phyloP scores from a whole-genome alignment of 106 monocot species.

The Dendrobium catenatum region DNA sequence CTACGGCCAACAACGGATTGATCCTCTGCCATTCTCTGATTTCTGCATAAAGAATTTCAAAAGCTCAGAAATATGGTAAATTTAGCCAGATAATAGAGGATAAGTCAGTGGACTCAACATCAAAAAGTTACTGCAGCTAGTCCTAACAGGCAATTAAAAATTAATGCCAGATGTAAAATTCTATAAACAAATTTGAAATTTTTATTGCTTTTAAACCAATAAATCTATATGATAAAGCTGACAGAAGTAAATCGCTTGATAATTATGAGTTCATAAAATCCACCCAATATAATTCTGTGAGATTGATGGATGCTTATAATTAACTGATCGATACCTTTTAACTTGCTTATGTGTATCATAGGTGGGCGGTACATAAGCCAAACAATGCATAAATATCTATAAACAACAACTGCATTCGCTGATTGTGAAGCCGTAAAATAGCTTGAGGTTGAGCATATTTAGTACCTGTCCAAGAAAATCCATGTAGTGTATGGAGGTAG shows the following conservation, averaged over 20 bases:
- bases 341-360: neutral
- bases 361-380: no score
- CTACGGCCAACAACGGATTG: slow-evolving; percentile 96
- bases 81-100: neutral
- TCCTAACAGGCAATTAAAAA: neutral
- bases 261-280: neutral
- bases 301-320: neutral
- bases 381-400: neutral
- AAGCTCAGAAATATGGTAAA: neutral
- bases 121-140: neutral
- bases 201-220: neutral
- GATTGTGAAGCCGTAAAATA: neutral
- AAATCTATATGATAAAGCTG: neutral
- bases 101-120: neutral
- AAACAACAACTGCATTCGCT: no score
- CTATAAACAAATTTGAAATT: neutral
- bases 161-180: neutral
- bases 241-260: neutral
- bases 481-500: slow-evolving; percentile 96
- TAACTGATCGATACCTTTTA: neutral
- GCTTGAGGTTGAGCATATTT: neutral
- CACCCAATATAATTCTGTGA: neutral
- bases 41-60: slow-evolving; percentile 37
- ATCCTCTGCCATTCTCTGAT: slow-evolving; percentile 97
- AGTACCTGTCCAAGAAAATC: slow-evolving; percentile 95